Evolutionary conservation across 441 rosid species (phyloP), one percentile per base, ranked within the genome.

Genomic region (Omphalea diandra): DNA sequence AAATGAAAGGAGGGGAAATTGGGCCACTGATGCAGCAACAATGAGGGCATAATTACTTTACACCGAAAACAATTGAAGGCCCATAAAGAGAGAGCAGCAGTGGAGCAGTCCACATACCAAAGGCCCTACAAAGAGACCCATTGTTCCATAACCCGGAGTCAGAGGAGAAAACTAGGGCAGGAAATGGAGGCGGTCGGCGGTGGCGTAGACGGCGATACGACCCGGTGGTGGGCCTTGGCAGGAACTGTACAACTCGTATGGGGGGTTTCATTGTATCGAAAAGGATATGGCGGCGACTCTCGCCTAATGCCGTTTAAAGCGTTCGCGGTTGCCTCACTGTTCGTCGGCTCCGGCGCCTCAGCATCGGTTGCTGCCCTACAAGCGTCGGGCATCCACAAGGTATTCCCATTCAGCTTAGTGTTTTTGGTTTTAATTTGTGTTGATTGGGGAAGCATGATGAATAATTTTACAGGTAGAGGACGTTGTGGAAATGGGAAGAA

Each of bases 341-440:
- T 90, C 74, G 84, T 90, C 31, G 91, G 94, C 41, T 82, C 90
- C 33, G 76, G 82, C 40, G 87, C 90, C 67, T 66, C 88, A 7
- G 84, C 85, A 43, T 79, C 92, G 70, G 11, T 85, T 67, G 86
- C 87, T 38, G 70, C 76, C 63, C 86, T 93, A 35, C 81, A 76
- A 38, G 94, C 88, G 65, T 82, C 81, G 7, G 97, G 93, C 56
- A 82, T 93, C 63, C 86, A 79, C 77, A 82, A 86, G 87, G 96
- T 89, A 8, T 17, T 38, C 49, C 44, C 54, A 41, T 35, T 43
- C 55, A 40, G 38, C 26, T 36, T 31, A 7, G 22, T 4, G 9
- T 18, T 0, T 31, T 60, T 20, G 26, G 3, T 1, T 59, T 7
- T 8, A 50, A n/a, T 41, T n/a, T 67, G 9, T 43, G 59, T 24